Base-by-base conservation (phyloP, 352 stramenopile genomes). In the Phytophthora pseudosyringae region DNA sequence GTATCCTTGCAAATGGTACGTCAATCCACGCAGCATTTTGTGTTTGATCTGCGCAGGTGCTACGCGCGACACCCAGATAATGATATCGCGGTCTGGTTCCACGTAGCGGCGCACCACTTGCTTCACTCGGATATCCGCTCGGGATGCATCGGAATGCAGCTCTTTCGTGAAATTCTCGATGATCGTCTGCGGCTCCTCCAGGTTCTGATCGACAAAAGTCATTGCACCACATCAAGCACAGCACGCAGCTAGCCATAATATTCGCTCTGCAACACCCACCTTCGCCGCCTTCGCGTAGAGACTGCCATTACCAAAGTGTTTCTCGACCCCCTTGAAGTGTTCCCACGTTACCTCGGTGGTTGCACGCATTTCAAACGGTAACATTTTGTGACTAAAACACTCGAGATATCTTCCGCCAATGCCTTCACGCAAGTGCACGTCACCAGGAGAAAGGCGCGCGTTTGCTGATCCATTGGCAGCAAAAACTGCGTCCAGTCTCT, bases 51-150 rank as follows among this genome's bases (percentile, higher is more conserved):
- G 74, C 9, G 80, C 57, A 9, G 79, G 78, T 3, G 81, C 59
- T 31, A 80, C 57, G 7, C 59, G 49, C 4, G 50, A 46, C 15
- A 64, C 49, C 76, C 75, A 84, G 10, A 80, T 61, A 29, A 86
- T 70, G 5, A 89, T 21, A 3, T 82, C 70, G 15, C 76, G 80
- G 41, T 84, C 75, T 35, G 68, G 28, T 31, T 87, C 75, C 3
- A 75, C 69, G 50, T 81, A 80, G 7, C 80, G 73, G 3, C 76
- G 75, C 6, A 87, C 53, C n/a, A 86, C 69, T 61, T 89, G 77
- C 29, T 83, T 74, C 7, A 87, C 64, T 1, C 65, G 48, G 63
- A 89, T 83, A n/a, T 83, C 63, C 15, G 77, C 75, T 9, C 64
- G 62, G 18, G 64, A 80, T 21, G 63, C 64, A 47, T 73, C 77